These are phyloP conservation scores for Saccharomycopsis capsularis DNA, from an alignment of 805 yeast species.

Conservation along the genomic window DNA sequence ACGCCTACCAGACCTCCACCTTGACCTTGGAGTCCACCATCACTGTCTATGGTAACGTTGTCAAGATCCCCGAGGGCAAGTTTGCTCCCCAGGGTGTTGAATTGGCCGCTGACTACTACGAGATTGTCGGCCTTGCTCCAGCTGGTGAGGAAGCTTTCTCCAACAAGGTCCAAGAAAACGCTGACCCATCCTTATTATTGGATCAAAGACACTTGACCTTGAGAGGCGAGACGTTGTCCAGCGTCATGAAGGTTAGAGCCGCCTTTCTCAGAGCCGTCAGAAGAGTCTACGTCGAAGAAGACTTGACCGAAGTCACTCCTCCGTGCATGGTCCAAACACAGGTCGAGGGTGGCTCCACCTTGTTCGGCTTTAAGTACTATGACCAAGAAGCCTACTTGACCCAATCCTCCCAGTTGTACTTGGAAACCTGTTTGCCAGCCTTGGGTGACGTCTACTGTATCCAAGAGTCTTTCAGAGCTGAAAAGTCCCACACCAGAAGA, in stretches of 20 bases:
- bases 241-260: slow-evolving; percentile 94
- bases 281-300: slow-evolving; percentile 67
- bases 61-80: slow-evolving; percentile 89
- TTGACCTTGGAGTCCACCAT: slow-evolving; percentile 87
- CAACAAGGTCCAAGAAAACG: slow-evolving; percentile 87
- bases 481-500: slow-evolving; percentile 97
- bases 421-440: slow-evolving; percentile 94
- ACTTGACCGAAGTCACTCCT: slow-evolving; percentile 86
- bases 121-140: slow-evolving; percentile 89
- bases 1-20: slow-evolving; percentile 76
- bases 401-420: slow-evolving; percentile 92
- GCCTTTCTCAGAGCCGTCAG: slow-evolving; percentile 66
- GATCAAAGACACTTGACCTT: slow-evolving; percentile 95
- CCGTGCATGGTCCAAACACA: slow-evolving; percentile 99
- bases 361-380: slow-evolving; percentile 87
- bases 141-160: slow-evolving; percentile 92
- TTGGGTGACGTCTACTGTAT: slow-evolving; percentile 96
- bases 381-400: slow-evolving; percentile 96
- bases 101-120: slow-evolving; percentile 82
- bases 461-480: slow-evolving; percentile 99
- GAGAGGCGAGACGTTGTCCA: slow-evolving; percentile 90
- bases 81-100: slow-evolving; percentile 98
- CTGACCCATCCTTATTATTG: slow-evolving; percentile 86
- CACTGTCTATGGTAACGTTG: slow-evolving; percentile 69
- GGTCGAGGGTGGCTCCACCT: slow-evolving; percentile 98